These are phyloP conservation scores for Lophium mytilinum DNA, from an alignment of 495 filamentous ascomycete species.

Conservation along the genomic window DNA sequence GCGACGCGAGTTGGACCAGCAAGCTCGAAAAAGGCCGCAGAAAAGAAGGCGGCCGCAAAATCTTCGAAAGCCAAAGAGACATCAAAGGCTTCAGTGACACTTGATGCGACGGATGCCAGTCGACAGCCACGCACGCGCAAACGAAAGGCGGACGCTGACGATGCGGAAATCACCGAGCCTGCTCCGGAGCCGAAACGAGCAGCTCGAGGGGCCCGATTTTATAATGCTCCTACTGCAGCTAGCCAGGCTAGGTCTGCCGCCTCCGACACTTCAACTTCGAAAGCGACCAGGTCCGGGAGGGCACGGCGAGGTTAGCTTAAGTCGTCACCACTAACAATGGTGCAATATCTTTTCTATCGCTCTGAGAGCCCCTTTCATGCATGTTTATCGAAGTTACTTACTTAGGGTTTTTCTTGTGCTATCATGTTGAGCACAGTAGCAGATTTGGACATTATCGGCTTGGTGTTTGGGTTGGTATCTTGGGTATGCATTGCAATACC, in stretches of 20 bases:
- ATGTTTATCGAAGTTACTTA: too few species aligned
- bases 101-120: neutral
- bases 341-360: too few species aligned
- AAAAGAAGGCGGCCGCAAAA: neutral
- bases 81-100: slow-evolving; percentile 1
- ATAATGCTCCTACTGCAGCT: slow-evolving; percentile 20
- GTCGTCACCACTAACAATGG: too few species aligned
- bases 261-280: neutral
- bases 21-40: neutral
- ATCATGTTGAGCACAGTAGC: too few species aligned
- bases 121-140: slow-evolving; percentile 4
- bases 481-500: too few species aligned
- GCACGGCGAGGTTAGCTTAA: neutral
- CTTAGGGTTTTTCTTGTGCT: too few species aligned
- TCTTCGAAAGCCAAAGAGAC: neutral
- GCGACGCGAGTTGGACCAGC: neutral
- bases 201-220: slow-evolving; percentile 13
- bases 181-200: slow-evolving; percentile 12
- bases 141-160: slow-evolving; percentile 11
- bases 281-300: slow-evolving; percentile 9
- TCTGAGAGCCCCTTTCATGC: too few species aligned
- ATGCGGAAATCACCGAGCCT: slow-evolving; percentile 1
- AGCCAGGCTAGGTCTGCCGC: slow-evolving; percentile 4
- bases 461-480: too few species aligned
- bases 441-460: too few species aligned